A percentile compares a stretch with the other conserved stretches of the same genome.
Conservation (phyloP, 192 early-diverging fungal species). For the Gonapodya sp. region DNA sequence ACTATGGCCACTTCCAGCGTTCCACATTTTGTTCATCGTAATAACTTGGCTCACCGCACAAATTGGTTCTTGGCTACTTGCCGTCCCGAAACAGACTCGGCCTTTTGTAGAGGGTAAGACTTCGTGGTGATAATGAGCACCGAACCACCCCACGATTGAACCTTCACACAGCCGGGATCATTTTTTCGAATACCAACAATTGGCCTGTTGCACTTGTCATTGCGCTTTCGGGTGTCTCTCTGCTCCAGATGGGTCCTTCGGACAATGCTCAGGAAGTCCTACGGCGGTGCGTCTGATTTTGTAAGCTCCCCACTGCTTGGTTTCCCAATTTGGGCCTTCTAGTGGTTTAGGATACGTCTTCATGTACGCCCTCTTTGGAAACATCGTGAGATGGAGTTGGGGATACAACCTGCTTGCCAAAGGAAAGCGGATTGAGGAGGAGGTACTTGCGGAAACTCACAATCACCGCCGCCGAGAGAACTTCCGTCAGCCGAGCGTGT, state of each 20-base stretch:
- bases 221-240: conserved; percentile 17
- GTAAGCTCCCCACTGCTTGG: neutral
- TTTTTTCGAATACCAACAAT: conserved; percentile 67
- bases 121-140: no score
- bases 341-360: conserved; percentile 70
- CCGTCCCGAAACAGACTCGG: conserved; percentile 16
- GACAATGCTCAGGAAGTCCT: neutral
- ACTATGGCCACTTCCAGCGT: conserved; percentile 61
- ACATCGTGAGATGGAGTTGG: conserved; percentile 69
- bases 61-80: conserved; percentile 24
- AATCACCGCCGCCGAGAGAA: neutral
- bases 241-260: neutral
- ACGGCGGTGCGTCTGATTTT: neutral
- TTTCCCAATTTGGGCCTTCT: neutral
- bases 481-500: neutral
- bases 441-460: neutral
- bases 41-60: conserved; percentile 26
- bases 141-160: neutral
- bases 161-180: conserved; percentile 28
- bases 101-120: neutral
- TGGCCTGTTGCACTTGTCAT: conserved; percentile 61
- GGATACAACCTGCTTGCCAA: conserved; percentile 49
- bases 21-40: conserved; percentile 27
- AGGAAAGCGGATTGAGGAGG: neutral
- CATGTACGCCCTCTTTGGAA: conserved; percentile 69